Conservation (phyloP, 2,329 filamentous ascomycete species). For the Penicillium sp. region DNA sequence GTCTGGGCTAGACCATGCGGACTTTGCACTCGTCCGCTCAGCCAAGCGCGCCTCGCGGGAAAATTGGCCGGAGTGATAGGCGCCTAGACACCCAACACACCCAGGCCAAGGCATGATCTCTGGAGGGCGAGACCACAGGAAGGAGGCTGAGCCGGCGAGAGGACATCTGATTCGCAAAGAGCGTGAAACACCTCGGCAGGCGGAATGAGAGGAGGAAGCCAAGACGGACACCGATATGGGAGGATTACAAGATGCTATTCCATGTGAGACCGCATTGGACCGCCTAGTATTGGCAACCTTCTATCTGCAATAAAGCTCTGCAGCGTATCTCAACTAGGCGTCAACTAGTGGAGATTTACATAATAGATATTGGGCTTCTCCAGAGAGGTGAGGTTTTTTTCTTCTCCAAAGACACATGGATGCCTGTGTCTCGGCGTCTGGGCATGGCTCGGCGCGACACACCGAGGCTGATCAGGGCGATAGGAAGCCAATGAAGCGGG, state of each 20-base stretch:
- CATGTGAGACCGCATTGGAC: neutral
- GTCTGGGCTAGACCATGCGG: conserved; percentile 13
- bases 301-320: neutral
- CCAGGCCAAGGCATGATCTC: conserved; percentile 6
- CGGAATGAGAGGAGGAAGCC: conserved; percentile 9
- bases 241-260: neutral
- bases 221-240: neutral
- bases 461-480: neutral
- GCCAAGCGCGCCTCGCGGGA: conserved; percentile 10
- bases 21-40: conserved; percentile 12
- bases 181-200: neutral
- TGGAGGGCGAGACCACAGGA: neutral
- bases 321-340: neutral
- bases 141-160: neutral
- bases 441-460: conserved; percentile 5
- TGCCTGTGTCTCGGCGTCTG: conserved; percentile 17
- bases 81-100: conserved; percentile 8
- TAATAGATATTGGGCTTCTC: conserved; percentile 14
- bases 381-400: neutral
- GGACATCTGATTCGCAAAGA: neutral
- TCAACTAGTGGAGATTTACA: conserved; percentile 9
- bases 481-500: neutral
- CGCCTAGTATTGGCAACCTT: neutral
- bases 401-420: conserved; percentile 2
- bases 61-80: neutral